phyloP scores from a whole-genome alignment of 306 rosid species.

The Cucumis hystrix region DNA sequence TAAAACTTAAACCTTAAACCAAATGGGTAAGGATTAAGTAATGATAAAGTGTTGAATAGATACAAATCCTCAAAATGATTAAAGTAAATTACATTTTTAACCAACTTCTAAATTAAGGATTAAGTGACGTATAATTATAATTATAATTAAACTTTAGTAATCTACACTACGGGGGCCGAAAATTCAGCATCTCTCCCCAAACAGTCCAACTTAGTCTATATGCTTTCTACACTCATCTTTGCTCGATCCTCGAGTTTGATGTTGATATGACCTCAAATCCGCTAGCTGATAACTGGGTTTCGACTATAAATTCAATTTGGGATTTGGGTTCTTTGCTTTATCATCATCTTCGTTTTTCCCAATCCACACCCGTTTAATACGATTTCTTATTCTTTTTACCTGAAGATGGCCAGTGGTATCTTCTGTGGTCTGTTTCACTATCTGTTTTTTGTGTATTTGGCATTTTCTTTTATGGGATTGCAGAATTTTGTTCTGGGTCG shows the following conservation, averaged over 20 bases:
- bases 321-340: not conserved
- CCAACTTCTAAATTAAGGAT: not conserved
- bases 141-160: too few relatives aligned
- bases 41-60: too few relatives aligned
- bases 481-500: constrained; percentile 20
- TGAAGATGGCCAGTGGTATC: constrained; percentile 10
- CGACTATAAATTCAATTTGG: not conserved
- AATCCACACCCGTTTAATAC: not conserved
- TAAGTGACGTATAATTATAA: too few relatives aligned
- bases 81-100: too few relatives aligned
- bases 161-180: not conserved
- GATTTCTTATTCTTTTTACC: not conserved
- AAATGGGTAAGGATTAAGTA: too few relatives aligned
- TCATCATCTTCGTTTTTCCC: not conserved
- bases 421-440: not conserved
- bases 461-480: constrained; percentile 11
- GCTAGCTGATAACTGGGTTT: not conserved
- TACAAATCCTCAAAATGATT: too few relatives aligned
- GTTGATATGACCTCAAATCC: not conserved
- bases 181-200: not conserved
- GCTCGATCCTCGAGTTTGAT: not conserved
- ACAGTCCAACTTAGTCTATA: not conserved
- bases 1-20: too few relatives aligned
- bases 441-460: not conserved
- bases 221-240: not conserved